phyloP scores from a whole-genome alignment of 768 basidiomycete species.

The Austroboletus eburneus region DNA sequence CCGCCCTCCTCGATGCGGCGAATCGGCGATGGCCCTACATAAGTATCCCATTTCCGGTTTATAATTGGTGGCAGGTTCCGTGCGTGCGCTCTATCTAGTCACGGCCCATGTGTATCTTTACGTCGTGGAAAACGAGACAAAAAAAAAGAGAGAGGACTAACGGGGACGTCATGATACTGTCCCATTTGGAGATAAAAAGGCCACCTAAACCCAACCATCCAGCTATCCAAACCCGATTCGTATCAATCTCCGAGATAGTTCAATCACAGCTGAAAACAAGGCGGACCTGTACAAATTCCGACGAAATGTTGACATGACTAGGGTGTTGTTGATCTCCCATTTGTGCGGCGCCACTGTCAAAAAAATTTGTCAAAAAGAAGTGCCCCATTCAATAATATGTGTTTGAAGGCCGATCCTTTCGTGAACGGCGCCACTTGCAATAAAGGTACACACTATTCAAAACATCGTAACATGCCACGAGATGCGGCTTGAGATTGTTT shows the following conservation, averaged over 20 bases:
- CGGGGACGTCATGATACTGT: slow-evolving; percentile 8
- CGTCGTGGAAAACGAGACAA: slow-evolving; percentile 15
- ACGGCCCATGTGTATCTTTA: slow-evolving; percentile 14
- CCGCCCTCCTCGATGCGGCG: not conserved
- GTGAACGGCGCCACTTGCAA: slow-evolving; percentile 17
- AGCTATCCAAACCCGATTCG: slow-evolving; percentile 22
- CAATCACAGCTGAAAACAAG: slow-evolving; percentile 17
- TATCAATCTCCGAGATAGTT: slow-evolving; percentile 23
- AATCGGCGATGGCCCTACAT: no score
- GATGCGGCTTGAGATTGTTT: slow-evolving; percentile 5
- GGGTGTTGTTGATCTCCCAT: slow-evolving; percentile 13
- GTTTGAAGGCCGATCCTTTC: slow-evolving; percentile 15
- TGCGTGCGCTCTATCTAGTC: not conserved
- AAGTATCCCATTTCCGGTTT: slow-evolving; percentile 5
- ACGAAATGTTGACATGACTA: slow-evolving; percentile 12
- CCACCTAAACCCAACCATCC: slow-evolving; percentile 10
- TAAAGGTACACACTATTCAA: slow-evolving; percentile 6
- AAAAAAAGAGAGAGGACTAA: slow-evolving; percentile 1
- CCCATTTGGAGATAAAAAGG: slow-evolving; percentile 24
- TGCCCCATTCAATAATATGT: slow-evolving; percentile 6
- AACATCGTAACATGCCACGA: slow-evolving; percentile 12
- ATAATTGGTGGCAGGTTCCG: slow-evolving; percentile 5
- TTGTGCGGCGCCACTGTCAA: slow-evolving; percentile 25
- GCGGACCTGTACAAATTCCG: slow-evolving; percentile 20
- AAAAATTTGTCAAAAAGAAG: slow-evolving; percentile 6